Base-by-base conservation (phyloP, 2,329 filamentous ascomycete genomes). In the Curvularia eragrostidis region DNA sequence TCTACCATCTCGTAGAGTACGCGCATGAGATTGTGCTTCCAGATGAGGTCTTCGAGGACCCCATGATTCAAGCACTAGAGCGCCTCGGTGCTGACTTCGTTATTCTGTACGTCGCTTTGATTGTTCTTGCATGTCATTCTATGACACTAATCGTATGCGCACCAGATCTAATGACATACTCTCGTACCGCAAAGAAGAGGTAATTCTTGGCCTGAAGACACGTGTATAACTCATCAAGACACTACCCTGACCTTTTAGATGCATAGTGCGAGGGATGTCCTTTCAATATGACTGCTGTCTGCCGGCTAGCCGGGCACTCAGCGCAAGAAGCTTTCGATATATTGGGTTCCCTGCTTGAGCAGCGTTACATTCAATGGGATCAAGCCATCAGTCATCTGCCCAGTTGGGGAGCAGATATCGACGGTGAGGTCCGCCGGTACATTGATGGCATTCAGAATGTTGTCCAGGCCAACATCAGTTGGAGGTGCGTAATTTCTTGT, bases 391-490 rank as follows among this genome's bases (percentile, higher is more conserved):
- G n/a, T 43, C 3, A 43, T 26, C 41, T 43, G 41, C 41, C 41
- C 5, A 43, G 41, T 43, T 43, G 41, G 41, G 41, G 41, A 26
- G 21, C 41, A 43, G 13, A 24, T 26, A 43, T 43, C 21, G 41
- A 43, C 23, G 13, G 21, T 43, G 41, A 43, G 41, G 41, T 43
- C 41, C 23, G 41, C 41, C 41, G 41, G 41, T 43, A 43, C 21
- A 43, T 43, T 43, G 41, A 26, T n/a, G 41, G 41, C 23, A 43
- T 43, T 43, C 41, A 43, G 41, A 43, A 43, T 43, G 41, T 43
- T 43, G 21, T 43, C 23, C 41, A 43, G 23, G 41, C 41, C 41
- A 43, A 43, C 23, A 43, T 43, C 13, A 43, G 21, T 43, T 43
- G 41, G 41, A 43, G 41, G 41, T 43, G 5, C 23, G 41, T 43